These are phyloP conservation scores for Neopestalotiopsis sp. DNA, from an alignment of 2,329 filamentous ascomycete genomes.

Conservation along the genomic window DNA sequence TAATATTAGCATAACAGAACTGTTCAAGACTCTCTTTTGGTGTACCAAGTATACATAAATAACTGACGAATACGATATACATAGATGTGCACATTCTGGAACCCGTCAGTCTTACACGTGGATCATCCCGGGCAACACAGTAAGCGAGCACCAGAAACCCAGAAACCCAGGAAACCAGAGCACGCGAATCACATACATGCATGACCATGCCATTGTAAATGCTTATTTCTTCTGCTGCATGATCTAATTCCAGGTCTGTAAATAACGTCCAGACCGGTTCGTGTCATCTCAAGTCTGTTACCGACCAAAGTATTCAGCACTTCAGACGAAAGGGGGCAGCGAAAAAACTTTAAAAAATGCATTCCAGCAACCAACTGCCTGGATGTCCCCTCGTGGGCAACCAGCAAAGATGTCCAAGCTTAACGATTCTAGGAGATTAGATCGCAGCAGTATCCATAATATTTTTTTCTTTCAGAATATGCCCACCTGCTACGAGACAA, in stretches of 20 bases:
- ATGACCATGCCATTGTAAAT: not conserved
- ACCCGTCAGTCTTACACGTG: not conserved
- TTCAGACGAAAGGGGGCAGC: not conserved
- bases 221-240: not conserved
- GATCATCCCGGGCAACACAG: not conserved
- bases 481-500: not conserved
- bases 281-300: not conserved
- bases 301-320: not conserved
- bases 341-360: not conserved
- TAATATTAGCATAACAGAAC: not conserved
- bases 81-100: too few relatives aligned
- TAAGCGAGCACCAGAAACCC: not conserved
- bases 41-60: too few relatives aligned
- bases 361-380: not conserved
- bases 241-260: not conserved
- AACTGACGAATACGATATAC: too few relatives aligned
- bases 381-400: too few relatives aligned
- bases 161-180: not conserved
- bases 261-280: not conserved
- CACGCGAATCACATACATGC: not conserved
- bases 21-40: too few relatives aligned
- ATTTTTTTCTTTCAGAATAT: not conserved
- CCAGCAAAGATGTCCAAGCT: not conserved
- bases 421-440: too few relatives aligned
- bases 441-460: too few relatives aligned